A percentile compares a stretch with the other conserved stretches of the same genome.
phyloP scores from a whole-genome alignment of 1,284 basidiomycete genomes.

The Trametes hirsuta region DNA sequence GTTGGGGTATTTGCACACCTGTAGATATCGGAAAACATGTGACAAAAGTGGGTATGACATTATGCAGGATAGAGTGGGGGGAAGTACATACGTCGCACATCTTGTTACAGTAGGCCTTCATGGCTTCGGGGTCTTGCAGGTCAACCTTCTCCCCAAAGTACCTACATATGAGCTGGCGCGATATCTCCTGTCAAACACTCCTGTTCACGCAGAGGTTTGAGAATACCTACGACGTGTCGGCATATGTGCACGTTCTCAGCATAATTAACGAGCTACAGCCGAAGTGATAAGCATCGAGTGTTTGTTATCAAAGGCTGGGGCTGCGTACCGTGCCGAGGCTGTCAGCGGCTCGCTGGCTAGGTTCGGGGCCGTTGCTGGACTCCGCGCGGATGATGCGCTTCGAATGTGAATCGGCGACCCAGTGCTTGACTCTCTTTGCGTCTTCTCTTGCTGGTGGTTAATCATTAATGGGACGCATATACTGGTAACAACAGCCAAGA shows the following conservation, averaged over 20 bases:
- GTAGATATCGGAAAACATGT: neutral
- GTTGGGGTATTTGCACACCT: constrained; percentile 80
- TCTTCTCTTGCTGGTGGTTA: constrained; percentile 74
- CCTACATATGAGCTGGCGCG: constrained; percentile 69
- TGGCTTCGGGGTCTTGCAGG: constrained; percentile 46
- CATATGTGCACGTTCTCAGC: constrained; percentile 68
- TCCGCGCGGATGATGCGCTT: constrained; percentile 45
- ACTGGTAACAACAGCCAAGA: neutral
- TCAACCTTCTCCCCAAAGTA: constrained; percentile 84
- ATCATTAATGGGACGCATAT: neutral
- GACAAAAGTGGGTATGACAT: no score
- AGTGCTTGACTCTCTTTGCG: constrained; percentile 54
- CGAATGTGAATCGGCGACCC: constrained; percentile 54
- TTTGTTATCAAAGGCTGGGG: neutral
- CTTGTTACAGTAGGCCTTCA: constrained; percentile 64
- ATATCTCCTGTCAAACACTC: no score
- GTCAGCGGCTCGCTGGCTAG: constrained; percentile 65
- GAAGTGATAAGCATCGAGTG: constrained; percentile 31
- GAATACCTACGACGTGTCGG: constrained; percentile 68
- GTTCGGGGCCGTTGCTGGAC: constrained; percentile 53
- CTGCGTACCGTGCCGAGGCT: constrained; percentile 66
- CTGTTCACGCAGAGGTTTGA: neutral
- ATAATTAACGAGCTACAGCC: constrained; percentile 60
- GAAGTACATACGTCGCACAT: constrained; percentile 81
- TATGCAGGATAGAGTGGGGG: neutral